Conservation (phyloP, 352 stramenopile genomes). For the Pythium plurisporium region DNA sequence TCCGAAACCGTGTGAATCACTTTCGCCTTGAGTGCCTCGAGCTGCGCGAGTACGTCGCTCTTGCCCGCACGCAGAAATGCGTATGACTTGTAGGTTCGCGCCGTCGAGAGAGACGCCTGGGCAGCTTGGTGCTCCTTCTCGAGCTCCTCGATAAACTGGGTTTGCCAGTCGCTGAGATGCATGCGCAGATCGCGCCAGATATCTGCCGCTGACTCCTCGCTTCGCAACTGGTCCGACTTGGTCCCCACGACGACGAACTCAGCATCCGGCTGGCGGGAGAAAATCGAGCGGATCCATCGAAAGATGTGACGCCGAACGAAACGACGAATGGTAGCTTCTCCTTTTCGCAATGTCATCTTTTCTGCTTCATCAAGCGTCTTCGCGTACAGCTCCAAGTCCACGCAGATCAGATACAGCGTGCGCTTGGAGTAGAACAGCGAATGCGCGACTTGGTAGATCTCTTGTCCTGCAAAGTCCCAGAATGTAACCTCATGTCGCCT, state of each 20-base stretch:
- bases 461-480: conserved; percentile 21
- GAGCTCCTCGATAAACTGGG: conserved; percentile 1
- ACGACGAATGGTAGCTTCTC: neutral
- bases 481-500: conserved; percentile 12
- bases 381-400: conserved; percentile 12
- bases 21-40: conserved; percentile 4
- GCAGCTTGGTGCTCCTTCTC: neutral
- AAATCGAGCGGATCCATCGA: conserved; percentile 20
- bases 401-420: conserved; percentile 17
- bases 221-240: conserved; percentile 15
- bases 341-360: neutral
- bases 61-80: neutral
- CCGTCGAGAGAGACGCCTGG: neutral
- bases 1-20: neutral
- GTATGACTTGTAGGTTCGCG: neutral
- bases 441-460: conserved; percentile 12
- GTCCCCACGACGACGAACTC: conserved; percentile 23
- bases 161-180: neutral
- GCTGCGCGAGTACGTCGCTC: neutral
- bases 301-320: conserved; percentile 17
- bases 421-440: conserved; percentile 18
- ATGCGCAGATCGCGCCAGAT: neutral
- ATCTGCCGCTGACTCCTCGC: neutral
- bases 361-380: neutral
- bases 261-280: conserved; percentile 11